Conservation (phyloP, 2,329 filamentous ascomycete species). For the Alternaria ventricosa region DNA sequence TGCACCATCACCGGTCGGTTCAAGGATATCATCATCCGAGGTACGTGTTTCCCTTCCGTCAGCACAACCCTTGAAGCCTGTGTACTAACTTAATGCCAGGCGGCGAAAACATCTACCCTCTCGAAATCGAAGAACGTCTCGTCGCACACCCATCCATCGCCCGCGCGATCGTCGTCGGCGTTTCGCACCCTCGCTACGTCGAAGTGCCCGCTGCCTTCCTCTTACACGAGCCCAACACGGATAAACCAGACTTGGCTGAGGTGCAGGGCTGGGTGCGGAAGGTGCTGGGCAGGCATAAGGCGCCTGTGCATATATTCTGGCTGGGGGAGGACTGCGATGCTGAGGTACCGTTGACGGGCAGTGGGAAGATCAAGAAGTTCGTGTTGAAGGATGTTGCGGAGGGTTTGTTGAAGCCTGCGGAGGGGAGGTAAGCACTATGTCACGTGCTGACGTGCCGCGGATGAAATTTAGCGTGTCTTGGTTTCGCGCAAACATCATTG, state of each 20-base stretch:
- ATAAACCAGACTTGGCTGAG: conserved; percentile 40
- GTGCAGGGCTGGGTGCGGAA: conserved; percentile 48
- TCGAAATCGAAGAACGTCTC: conserved; percentile 78
- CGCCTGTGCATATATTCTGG: conserved; percentile 77
- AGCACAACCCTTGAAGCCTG: neutral
- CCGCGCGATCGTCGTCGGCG: conserved; percentile 72
- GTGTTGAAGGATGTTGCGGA: conserved; percentile 41
- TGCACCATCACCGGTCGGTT: conserved; percentile 76
- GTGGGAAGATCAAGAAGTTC: conserved; percentile 56
- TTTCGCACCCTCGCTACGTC: conserved; percentile 74
- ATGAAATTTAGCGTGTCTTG: neutral
- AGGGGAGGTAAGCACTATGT: conserved; percentile 5
- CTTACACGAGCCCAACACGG: conserved; percentile 25
- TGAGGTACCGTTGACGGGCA: conserved; percentile 51
- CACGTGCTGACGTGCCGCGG: neutral
- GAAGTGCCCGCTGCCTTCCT: conserved; percentile 75
- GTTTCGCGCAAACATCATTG: neutral
- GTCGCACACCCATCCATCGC: conserved; percentile 66
- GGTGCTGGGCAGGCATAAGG: conserved; percentile 53
- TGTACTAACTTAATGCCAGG: conserved; percentile 19
- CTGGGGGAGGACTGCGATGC: conserved; percentile 61
- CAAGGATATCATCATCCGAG: conserved; percentile 81
- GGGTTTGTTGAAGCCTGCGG: conserved; percentile 16
- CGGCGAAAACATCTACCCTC: conserved; percentile 61
- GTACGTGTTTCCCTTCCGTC: conserved; percentile 37